These are phyloP conservation scores for Fusarium palustre DNA, from an alignment of 2,329 filamentous ascomycete genomes.

Conservation along the genomic window DNA sequence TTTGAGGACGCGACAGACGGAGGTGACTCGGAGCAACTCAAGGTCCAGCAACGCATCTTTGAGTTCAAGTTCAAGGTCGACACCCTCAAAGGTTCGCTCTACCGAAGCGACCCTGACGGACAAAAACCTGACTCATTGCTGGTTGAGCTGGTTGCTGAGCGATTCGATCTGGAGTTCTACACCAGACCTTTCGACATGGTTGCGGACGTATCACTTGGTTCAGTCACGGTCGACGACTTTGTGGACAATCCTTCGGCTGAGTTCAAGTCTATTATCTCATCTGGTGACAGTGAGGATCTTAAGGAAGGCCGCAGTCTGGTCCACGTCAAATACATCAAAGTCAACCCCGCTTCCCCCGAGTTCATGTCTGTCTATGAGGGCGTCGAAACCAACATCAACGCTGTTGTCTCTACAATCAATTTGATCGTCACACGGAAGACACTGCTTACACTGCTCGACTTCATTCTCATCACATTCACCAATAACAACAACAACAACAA, in stretches of 20 bases:
- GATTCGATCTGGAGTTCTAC: slow-evolving; percentile 88
- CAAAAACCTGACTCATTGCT: slow-evolving; percentile 82
- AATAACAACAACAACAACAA: slow-evolving; percentile 64
- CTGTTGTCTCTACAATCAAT: slow-evolving; percentile 94
- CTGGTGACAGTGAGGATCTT: slow-evolving; percentile 77
- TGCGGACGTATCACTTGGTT: slow-evolving; percentile 88
- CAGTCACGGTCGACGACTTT: slow-evolving; percentile 91
- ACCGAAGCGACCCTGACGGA: slow-evolving; percentile 83
- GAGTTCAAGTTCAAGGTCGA: slow-evolving; percentile 98
- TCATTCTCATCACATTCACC: slow-evolving; percentile 92
- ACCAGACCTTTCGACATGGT: slow-evolving; percentile 92
- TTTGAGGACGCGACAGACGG: slow-evolving; percentile 76
- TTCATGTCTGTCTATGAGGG: slow-evolving; percentile 93
- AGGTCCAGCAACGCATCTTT: slow-evolving; percentile 89
- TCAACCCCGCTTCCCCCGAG: slow-evolving; percentile 91
- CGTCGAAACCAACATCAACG: slow-evolving; percentile 91
- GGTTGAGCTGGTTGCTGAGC: slow-evolving; percentile 90
- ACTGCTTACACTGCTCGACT: slow-evolving; percentile 90
- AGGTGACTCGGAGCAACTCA: slow-evolving; percentile 67
- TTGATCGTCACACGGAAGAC: slow-evolving; percentile 94
- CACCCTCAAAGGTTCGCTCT: slow-evolving; percentile 91
- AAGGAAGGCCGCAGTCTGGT: slow-evolving; percentile 84
- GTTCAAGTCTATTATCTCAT: slow-evolving; percentile 98
- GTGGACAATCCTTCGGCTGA: slow-evolving; percentile 89
- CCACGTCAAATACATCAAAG: slow-evolving; percentile 87